Conservation (phyloP, 306 rosid genomes). For the Pterocarpus santalinus region DNA sequence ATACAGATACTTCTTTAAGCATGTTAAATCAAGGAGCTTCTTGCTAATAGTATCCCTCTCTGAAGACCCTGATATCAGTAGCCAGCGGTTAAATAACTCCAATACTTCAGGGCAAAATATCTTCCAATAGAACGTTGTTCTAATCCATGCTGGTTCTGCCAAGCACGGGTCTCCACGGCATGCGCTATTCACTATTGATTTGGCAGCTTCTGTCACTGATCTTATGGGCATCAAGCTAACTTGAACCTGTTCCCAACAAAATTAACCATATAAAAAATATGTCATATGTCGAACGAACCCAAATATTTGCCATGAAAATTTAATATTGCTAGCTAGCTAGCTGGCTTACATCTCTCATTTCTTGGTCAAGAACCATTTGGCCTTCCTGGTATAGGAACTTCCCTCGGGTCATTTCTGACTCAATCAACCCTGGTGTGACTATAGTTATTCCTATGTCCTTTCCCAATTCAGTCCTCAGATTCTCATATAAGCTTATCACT, state of each 20-base stretch:
- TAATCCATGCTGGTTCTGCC: slow-evolving; percentile 66
- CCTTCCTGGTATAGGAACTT: slow-evolving; percentile 65
- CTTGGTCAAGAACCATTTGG: slow-evolving; percentile 57
- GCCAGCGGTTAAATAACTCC: slow-evolving; percentile 47
- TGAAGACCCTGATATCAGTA: slow-evolving; percentile 46
- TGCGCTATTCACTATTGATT: slow-evolving; percentile 60
- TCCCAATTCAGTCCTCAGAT: slow-evolving; percentile 66
- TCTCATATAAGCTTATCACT: slow-evolving; percentile 66
- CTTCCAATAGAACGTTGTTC: slow-evolving; percentile 55
- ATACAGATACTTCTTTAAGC: slow-evolving; percentile 53
- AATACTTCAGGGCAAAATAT: slow-evolving; percentile 59
- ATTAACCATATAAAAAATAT: neutral
- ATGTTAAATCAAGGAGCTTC: slow-evolving; percentile 56
- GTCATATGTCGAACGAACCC: neutral
- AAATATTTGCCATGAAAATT: neutral
- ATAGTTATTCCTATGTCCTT: slow-evolving; percentile 67
- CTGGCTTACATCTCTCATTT: slow-evolving; percentile 63
- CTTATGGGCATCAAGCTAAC: slow-evolving; percentile 56
- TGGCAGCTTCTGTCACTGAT: slow-evolving; percentile 56
- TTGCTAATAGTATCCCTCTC: slow-evolving; percentile 60
- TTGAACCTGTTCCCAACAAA: slow-evolving; percentile 45
- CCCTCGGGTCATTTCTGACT: slow-evolving; percentile 74
- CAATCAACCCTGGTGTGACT: slow-evolving; percentile 67
- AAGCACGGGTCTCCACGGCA: slow-evolving; percentile 62
- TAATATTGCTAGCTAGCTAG: neutral